Percentiles rank a stretch among this genome's conserved stretches.
Evolutionary conservation across 768 basidiomycete species (phyloP).

Genomic region (Trametopsis cervina): DNA sequence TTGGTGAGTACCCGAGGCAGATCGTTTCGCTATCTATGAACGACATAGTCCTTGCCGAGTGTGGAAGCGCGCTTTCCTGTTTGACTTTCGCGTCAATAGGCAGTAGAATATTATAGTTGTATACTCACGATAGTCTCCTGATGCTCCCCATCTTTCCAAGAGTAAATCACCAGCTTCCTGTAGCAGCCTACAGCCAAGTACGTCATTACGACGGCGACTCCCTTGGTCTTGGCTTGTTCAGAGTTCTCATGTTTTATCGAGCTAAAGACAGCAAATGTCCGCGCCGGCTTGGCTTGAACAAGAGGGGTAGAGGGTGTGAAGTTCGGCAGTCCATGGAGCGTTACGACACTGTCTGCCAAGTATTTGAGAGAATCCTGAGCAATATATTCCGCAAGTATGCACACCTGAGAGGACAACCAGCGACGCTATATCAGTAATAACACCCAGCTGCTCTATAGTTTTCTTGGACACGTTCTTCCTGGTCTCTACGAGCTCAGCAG

Average conservation of each 20-base stretch:
- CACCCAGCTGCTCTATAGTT: slow-evolving; percentile 84
- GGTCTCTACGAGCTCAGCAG: slow-evolving; percentile 46
- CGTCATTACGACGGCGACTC: slow-evolving; percentile 65
- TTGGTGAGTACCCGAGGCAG: slow-evolving; percentile 76
- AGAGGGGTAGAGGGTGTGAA: slow-evolving; percentile 67
- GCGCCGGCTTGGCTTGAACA: slow-evolving; percentile 68
- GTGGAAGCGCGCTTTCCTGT: slow-evolving; percentile 78
- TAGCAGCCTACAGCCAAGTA: slow-evolving; percentile 80
- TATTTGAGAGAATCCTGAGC: slow-evolving; percentile 2
- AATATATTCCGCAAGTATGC: not conserved
- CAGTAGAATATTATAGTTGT: slow-evolving; percentile 5
- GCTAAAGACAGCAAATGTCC: slow-evolving; percentile 75
- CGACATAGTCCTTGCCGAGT: slow-evolving; percentile 81
- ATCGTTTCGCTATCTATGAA: slow-evolving; percentile 58
- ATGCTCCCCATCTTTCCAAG: slow-evolving; percentile 80
- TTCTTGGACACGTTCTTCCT: slow-evolving; percentile 60
- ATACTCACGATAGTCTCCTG: slow-evolving; percentile 58
- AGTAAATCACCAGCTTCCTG: slow-evolving; percentile 77
- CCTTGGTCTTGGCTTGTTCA: slow-evolving; percentile 24
- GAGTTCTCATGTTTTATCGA: slow-evolving; percentile 40
- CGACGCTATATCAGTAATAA: slow-evolving; percentile 79
- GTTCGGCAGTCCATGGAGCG: slow-evolving; percentile 70
- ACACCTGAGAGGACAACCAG: slow-evolving; percentile 80
- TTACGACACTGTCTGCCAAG: slow-evolving; percentile 58
- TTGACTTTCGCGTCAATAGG: not conserved